Percentiles rank a stretch among this genome's conserved stretches.
These are phyloP conservation scores for Punica granatum DNA, from an alignment of 345 rosid species.

Conservation along the genomic window DNA sequence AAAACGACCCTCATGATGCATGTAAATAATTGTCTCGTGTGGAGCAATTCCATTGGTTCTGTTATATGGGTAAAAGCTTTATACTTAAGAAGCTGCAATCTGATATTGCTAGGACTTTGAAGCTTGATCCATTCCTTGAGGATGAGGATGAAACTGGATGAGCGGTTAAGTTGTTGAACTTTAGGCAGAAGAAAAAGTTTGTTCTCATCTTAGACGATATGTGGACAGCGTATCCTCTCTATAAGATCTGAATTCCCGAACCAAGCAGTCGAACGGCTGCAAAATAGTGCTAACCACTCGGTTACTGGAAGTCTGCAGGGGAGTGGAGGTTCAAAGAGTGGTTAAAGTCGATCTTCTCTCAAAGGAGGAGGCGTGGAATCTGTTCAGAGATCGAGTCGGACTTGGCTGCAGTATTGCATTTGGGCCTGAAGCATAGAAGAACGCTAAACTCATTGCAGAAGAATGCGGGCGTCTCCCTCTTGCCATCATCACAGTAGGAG, in stretches of 20 bases:
- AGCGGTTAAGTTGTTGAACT: slow-evolving; percentile 12
- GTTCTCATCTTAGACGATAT: slow-evolving; percentile 30
- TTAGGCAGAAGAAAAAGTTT: slow-evolving; percentile 14
- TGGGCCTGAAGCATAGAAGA: slow-evolving; percentile 15
- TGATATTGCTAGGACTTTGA: slow-evolving; percentile 24
- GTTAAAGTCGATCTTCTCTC: slow-evolving; percentile 14
- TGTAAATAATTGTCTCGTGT: slow-evolving; percentile 21
- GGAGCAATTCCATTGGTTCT: not conserved
- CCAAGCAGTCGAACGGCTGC: slow-evolving; percentile 5
- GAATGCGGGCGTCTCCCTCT: slow-evolving; percentile 44
- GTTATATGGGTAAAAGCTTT: slow-evolving; percentile 18
- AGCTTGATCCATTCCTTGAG: slow-evolving; percentile 5
- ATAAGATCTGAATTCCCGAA: slow-evolving; percentile 18
- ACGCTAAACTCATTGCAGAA: slow-evolving; percentile 19
- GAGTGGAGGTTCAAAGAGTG: slow-evolving; percentile 16
- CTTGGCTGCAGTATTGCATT: not conserved
- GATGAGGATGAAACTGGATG: slow-evolving; percentile 17
- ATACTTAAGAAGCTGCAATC: slow-evolving; percentile 14
- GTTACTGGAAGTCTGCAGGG: slow-evolving; percentile 13
- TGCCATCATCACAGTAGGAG: slow-evolving; percentile 35
- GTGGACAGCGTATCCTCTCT: slow-evolving; percentile 19
- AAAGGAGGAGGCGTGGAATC: slow-evolving; percentile 21
- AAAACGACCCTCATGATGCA: slow-evolving; percentile 25
- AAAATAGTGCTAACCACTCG: slow-evolving; percentile 23
- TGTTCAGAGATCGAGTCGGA: slow-evolving; percentile 18